Evolutionary conservation across 2,329 filamentous ascomycete species (phyloP), one percentile per base, ranked within the genome.

Genomic region (Hortaea sp.): DNA sequence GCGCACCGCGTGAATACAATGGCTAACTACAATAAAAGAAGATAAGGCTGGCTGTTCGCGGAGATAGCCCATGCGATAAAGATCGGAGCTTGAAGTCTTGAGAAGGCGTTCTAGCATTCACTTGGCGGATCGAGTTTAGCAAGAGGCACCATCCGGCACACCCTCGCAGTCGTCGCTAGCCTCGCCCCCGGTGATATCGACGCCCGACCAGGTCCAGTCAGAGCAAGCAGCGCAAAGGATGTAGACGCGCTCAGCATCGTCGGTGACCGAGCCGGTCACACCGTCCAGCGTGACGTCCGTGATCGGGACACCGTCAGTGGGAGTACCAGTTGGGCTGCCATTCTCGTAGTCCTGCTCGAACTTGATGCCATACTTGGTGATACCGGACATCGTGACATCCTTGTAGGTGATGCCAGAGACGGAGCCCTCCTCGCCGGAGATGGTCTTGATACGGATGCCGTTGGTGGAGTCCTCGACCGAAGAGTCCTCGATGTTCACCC

Each of bases 341-440:
- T 74, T 73, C 54, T 70, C 63, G 54, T 78, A 79, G 58, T 79
- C 75, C 64, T 81, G 78, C 60, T 79, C 66, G 48, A 81, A 71
- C 43, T 79, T 67, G 48, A 81, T 72, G 39, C 73, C 76, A 57
- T 79, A 77, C 20, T 71, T 64, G 44, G 70, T 60, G 55, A 78
- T 78, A 38, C 63, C 60, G 37, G 64, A 68, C 1, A 79, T 64
- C 1, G 65, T 68, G 60, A 80, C 79, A 50, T 68, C 65, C 37
- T 64, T 66, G 66, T 77, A 81, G 1, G 71, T 77, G 30, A 81
- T 65, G 45, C 67, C 68, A 29, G 58, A 63, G 47, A 80, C 72
- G n/a, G 65, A 65, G 34, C 76, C 77, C 13, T 69, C 75, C 9
- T 66, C 66, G 43, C 63, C 67, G 31, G 61, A 67, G 27, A 71